Conservation (phyloP, 257 asterid species). For the Salvia miltiorrhiza region DNA sequence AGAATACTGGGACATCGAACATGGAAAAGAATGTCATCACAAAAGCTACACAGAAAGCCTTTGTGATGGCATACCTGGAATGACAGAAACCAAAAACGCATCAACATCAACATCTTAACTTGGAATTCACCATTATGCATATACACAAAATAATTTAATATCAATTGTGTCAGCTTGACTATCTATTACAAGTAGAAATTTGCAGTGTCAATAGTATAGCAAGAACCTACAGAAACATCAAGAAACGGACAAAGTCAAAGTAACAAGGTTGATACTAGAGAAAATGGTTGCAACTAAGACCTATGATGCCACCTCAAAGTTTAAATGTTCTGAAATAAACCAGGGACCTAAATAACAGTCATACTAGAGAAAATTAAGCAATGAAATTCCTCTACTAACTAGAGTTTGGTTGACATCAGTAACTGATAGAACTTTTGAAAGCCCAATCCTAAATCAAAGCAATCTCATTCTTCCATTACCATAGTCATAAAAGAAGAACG, state of each 20-base stretch:
- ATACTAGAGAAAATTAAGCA: not conserved
- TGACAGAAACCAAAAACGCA: not conserved
- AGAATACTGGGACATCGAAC: slow-evolving; percentile 90
- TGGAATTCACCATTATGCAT: not conserved
- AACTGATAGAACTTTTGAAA: not conserved
- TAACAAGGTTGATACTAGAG: not conserved
- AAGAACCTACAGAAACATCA: not conserved
- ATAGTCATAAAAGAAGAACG: not conserved
- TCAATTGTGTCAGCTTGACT: not conserved
- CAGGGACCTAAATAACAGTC: not conserved
- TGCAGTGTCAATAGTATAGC: not conserved
- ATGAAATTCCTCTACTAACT: not conserved
- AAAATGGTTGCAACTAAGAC: not conserved
- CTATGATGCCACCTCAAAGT: not conserved
- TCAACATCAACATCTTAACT: slow-evolving; percentile 10
- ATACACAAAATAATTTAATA: not conserved
- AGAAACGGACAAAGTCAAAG: not conserved
- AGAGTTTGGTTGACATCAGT: not conserved
- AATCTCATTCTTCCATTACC: not conserved
- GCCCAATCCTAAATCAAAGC: not conserved
- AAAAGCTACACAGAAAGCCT: slow-evolving; percentile 81
- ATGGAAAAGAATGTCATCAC: slow-evolving; percentile 79
- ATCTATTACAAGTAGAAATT: not conserved
- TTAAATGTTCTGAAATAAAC: not conserved
- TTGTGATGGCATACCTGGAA: slow-evolving; percentile 88